Evolutionary conservation across 1,284 basidiomycete genomes (phyloP).

Genomic region (Macrocystidia cucumis): DNA sequence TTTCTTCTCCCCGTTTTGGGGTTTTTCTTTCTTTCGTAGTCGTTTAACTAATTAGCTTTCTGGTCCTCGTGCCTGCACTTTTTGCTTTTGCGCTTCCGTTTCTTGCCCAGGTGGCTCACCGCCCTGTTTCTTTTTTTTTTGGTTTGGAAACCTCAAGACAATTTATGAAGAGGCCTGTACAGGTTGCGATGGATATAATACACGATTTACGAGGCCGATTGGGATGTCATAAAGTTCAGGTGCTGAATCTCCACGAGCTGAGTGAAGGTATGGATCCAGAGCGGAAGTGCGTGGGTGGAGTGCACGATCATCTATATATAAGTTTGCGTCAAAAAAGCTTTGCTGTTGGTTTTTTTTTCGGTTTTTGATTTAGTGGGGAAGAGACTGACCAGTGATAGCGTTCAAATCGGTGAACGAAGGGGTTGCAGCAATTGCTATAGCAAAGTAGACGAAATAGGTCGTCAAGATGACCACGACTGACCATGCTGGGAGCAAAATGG

Average conservation of each 20-base stretch:
- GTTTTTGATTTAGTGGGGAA: not conserved
- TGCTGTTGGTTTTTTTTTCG: too few species aligned
- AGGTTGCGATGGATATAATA: constrained; percentile 35
- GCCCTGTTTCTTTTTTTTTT: too few species aligned
- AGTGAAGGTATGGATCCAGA: constrained; percentile 38
- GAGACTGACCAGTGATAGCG: constrained; percentile 53
- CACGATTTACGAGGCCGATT: constrained; percentile 72
- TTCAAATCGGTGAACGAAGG: constrained; percentile 62
- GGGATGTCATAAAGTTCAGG: constrained; percentile 77
- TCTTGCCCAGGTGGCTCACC: too few species aligned
- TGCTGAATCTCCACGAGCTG: constrained; percentile 36
- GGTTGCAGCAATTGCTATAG: constrained; percentile 64
- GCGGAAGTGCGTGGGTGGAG: constrained; percentile 31
- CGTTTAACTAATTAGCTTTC: too few species aligned
- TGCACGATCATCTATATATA: constrained; percentile 40
- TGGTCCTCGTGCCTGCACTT: not conserved
- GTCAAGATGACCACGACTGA: constrained; percentile 66
- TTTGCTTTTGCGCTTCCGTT: constrained; percentile 7
- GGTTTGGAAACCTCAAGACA: too few species aligned
- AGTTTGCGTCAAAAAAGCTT: too few species aligned
- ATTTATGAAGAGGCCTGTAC: too few species aligned
- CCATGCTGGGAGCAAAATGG: constrained; percentile 78
- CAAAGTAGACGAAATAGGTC: constrained; percentile 74
- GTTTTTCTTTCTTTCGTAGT: too few species aligned
- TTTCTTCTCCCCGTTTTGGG: too few species aligned